phyloP scores from a whole-genome alignment of 345 rosid genomes.

The Iberis pinnata region DNA sequence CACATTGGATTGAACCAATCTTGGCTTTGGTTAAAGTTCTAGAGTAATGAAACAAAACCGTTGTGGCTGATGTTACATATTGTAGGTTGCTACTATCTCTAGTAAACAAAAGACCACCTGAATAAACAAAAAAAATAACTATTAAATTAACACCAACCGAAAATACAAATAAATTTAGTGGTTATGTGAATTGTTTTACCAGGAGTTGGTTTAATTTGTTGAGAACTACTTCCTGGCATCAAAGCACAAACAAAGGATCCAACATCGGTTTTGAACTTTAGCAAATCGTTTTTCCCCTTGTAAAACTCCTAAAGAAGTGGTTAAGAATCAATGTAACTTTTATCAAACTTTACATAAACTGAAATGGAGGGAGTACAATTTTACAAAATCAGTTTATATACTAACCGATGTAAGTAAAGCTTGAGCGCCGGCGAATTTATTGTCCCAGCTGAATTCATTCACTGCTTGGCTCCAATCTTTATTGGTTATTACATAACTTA shows the following conservation, averaged over 20 bases:
- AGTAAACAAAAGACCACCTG: conserved; percentile 66
- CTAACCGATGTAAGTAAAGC: conserved; percentile 55
- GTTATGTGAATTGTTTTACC: conserved; percentile 40
- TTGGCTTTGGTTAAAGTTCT: conserved; percentile 37
- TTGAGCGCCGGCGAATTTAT: conserved; percentile 72
- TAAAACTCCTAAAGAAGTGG: conserved; percentile 45
- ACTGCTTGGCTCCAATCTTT: conserved; percentile 78
- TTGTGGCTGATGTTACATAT: conserved; percentile 55
- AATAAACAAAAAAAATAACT: not conserved
- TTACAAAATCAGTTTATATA: too few relatives aligned
- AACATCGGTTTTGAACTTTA: conserved; percentile 45
- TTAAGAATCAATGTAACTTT: not conserved
- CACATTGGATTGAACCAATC: conserved; percentile 50
- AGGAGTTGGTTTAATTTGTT: conserved; percentile 58
- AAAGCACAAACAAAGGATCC: conserved; percentile 64
- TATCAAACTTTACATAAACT: too few relatives aligned
- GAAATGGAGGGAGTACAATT: too few relatives aligned
- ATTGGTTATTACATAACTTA: conserved; percentile 50
- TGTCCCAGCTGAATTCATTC: conserved; percentile 91
- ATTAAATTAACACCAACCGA: not conserved
- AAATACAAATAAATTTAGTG: too few relatives aligned
- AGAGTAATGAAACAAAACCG: conserved; percentile 55
- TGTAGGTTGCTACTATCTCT: conserved; percentile 75
- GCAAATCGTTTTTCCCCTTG: conserved; percentile 46
- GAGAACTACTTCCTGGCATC: conserved; percentile 77